Percentiles rank a stretch among this genome's conserved stretches.
phyloP scores from a whole-genome alignment of 169 alveolate species.

The Plasmodium billcollinsi region DNA sequence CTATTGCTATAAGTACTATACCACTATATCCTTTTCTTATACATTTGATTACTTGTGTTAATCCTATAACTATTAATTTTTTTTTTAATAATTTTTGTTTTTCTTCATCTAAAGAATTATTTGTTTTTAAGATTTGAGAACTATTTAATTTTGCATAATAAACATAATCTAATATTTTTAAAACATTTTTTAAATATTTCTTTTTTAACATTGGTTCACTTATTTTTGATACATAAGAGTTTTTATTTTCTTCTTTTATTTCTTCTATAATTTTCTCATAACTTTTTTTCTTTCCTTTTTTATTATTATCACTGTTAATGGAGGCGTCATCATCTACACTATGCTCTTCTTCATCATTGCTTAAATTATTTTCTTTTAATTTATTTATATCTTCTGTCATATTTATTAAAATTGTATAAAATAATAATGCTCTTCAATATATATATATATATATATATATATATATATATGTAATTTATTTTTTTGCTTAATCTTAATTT shows the following conservation, averaged over 20 bases:
- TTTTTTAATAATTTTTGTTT: slow-evolving; percentile 55
- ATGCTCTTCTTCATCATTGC: slow-evolving; percentile 5
- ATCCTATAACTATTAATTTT: slow-evolving; percentile 87
- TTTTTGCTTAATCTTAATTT: too few relatives aligned
- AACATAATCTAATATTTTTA: slow-evolving; percentile 47
- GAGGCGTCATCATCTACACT: not conserved
- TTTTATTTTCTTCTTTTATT: slow-evolving; percentile 42
- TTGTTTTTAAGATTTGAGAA: slow-evolving; percentile 45
- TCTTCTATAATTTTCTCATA: slow-evolving; percentile 55
- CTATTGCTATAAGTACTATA: slow-evolving; percentile 95
- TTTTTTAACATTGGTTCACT: slow-evolving; percentile 65
- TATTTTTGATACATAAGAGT: slow-evolving; percentile 39
- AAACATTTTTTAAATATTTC: slow-evolving; percentile 42
- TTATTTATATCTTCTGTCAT: not conserved
- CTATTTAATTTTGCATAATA: slow-evolving; percentile 47
- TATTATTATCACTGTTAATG: not conserved
- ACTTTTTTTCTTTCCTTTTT: slow-evolving; percentile 1
- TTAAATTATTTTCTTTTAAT: not conserved
- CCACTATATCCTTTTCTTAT: slow-evolving; percentile 93
- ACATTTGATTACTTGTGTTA: slow-evolving; percentile 96
- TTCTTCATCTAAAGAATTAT: slow-evolving; percentile 27
- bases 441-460: too few relatives aligned
- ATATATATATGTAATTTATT: too few relatives aligned
- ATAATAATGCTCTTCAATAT: too few relatives aligned
- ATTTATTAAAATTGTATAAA: too few relatives aligned